A percentile compares a stretch with the other conserved stretches of the same genome.
Conservation (phyloP, 345 rosid species). For the Hypericum perforatum region DNA sequence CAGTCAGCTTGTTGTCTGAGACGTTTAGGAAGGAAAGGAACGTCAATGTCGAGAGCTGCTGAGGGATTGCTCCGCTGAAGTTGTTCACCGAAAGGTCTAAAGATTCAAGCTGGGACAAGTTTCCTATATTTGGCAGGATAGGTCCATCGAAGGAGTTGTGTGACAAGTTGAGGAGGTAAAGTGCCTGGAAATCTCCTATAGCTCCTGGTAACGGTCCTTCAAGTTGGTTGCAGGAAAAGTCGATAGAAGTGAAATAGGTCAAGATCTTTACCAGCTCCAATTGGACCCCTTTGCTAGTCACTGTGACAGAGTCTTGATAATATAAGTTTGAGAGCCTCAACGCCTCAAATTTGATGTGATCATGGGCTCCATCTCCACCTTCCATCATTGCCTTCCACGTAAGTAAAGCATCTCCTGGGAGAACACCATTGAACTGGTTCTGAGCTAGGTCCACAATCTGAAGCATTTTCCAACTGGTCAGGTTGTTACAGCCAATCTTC, state of each 20-base stretch:
- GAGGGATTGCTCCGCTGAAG: slow-evolving; percentile 12
- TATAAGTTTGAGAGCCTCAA: background rate
- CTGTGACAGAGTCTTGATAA: slow-evolving; percentile 30
- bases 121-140: slow-evolving; percentile 13
- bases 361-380: slow-evolving; percentile 3
- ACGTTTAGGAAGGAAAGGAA: slow-evolving; percentile 17
- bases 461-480: background rate
- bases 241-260: slow-evolving; percentile 28
- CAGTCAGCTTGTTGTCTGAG: slow-evolving; percentile 8
- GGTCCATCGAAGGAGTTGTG: slow-evolving; percentile 8
- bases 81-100: slow-evolving; percentile 14
- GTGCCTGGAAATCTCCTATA: slow-evolving; percentile 12
- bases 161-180: slow-evolving; percentile 17
- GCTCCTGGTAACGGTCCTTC: slow-evolving; percentile 14
- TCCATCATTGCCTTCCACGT: slow-evolving; percentile 31
- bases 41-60: slow-evolving; percentile 5
- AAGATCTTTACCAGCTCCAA: slow-evolving; percentile 36
- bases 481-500: background rate
- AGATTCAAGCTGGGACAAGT: slow-evolving; percentile 10
- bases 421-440: slow-evolving; percentile 22
- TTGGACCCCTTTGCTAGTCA: slow-evolving; percentile 34
- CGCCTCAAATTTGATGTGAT: slow-evolving; percentile 16
- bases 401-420: slow-evolving; percentile 6
- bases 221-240: slow-evolving; percentile 13
- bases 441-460: slow-evolving; percentile 34